Evolutionary conservation across 2,329 filamentous ascomycete species (phyloP).

Genomic region (Colletotrichum camelliae): DNA sequence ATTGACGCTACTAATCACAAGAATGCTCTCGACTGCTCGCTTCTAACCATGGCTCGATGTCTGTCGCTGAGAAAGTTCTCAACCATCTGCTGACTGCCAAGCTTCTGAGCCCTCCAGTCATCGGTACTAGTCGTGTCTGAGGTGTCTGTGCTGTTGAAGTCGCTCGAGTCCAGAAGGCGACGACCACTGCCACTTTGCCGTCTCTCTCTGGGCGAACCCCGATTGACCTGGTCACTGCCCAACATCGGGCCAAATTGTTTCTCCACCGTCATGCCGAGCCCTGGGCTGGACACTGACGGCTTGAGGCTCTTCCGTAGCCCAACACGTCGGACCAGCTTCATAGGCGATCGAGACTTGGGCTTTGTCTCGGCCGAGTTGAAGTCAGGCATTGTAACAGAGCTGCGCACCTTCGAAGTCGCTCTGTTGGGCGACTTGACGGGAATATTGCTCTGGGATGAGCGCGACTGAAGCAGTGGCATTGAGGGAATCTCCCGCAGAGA

Average conservation of each 20-base stretch:
- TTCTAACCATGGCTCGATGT: conserved; percentile 44
- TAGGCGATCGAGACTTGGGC: conserved; percentile 2
- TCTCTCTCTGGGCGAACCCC: neutral
- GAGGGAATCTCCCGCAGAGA: conserved; percentile 6
- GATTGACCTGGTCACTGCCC: neutral
- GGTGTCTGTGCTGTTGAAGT: neutral
- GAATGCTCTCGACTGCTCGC: conserved; percentile 39
- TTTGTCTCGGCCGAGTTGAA: neutral
- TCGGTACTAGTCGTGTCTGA: neutral
- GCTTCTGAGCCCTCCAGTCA: conserved; percentile 35
- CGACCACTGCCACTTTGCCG: neutral
- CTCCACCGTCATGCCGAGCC: neutral
- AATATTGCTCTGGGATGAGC: neutral
- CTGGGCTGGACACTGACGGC: conserved; percentile 5
- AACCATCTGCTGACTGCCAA: conserved; percentile 58
- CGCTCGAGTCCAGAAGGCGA: neutral
- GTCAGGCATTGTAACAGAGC: neutral
- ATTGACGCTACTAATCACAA: conserved; percentile 25
- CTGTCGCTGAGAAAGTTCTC: conserved; percentile 59
- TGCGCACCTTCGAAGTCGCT: neutral
- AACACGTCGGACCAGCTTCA: conserved; percentile 5
- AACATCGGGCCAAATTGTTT: neutral
- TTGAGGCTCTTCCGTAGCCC: neutral
- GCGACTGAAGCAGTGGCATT: conserved; percentile 1
- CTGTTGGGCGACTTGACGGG: neutral